Conservation (phyloP, 1,139 yeast genomes). For the Scheffersomyces illinoinensis region DNA sequence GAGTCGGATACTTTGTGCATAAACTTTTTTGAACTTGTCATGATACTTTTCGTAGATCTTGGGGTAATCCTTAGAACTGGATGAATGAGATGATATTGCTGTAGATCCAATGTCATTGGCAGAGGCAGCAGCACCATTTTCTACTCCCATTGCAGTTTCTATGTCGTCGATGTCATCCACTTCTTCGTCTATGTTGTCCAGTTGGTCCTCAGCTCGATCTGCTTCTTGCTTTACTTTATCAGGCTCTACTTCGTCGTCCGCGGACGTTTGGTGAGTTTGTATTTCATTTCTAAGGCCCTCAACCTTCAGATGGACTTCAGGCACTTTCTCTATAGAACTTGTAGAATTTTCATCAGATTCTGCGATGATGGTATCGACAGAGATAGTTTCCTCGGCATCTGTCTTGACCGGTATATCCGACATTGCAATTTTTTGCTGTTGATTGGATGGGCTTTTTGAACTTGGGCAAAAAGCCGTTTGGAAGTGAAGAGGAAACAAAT, state of each 20-base stretch:
- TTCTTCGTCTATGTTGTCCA: not conserved
- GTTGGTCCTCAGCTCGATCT: not conserved
- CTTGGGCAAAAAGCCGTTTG: not conserved
- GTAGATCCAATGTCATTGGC: not conserved
- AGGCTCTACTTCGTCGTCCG: not conserved
- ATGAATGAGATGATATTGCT: not conserved
- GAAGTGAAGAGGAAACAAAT: not conserved
- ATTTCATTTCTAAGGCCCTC: not conserved
- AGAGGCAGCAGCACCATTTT: not conserved
- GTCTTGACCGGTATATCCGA: not conserved
- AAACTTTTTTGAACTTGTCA: slow-evolving; percentile 25
- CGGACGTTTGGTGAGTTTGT: not conserved
- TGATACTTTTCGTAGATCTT: slow-evolving; percentile 28
- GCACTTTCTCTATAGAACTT: not conserved
- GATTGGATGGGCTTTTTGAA: not conserved
- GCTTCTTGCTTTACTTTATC: not conserved
- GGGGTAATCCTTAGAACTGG: slow-evolving; percentile 16
- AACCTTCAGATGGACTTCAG: not conserved
- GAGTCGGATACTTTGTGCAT: slow-evolving; percentile 24
- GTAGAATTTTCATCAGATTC: not conserved
- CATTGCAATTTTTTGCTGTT: not conserved
- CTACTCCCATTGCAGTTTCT: not conserved
- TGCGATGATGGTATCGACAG: not conserved
- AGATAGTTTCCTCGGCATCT: not conserved
- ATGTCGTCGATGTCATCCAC: not conserved